Base-by-base conservation (phyloP, 352 stramenopile species). In the Pythium periplocum region DNA sequence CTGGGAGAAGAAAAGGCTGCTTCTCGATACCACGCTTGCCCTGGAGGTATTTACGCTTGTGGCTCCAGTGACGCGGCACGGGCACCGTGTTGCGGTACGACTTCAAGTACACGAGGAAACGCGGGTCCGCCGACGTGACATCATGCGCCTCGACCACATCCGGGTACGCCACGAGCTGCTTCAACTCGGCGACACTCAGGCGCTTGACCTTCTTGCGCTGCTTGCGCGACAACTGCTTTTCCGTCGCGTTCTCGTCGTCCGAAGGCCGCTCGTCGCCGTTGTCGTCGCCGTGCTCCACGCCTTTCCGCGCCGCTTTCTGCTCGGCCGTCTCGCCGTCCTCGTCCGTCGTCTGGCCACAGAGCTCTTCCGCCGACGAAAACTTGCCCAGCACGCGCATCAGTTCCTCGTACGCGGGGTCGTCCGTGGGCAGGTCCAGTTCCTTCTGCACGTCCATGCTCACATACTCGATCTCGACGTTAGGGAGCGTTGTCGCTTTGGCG, bases 1-100 rank as follows among this genome's bases (percentile, higher is more conserved):
- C 59, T 5, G 97, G 97, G 39, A 99, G 74, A 57, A 92, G 57
- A 58, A 98, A 98, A 12, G 95, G 83, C 34, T 78, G 65, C 53
- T 99, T 99, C 69, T 99, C 96, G 42, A 98, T 87, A 32, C 96
- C 96, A 36, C 96, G 78, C 60, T 97, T 97, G 37, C 95, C 95
- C 71, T 99, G 96, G 35, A 99, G 69, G 71, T 99, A 99, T 67
- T 99, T 99, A 39, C 96, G 91, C 61, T 98, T 99, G 54, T 98
- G 87, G 65, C 93, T 95, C 96, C 97, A 99, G 68, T 99, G 97
- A 40, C 82, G 75, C 9, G 97, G 96, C 17, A 99, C 96, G 1
- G 94, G 87, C 8, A 99, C 96, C 8, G 96, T 98, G 52, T 98
- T 98, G 34, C 88, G 79, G 55, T 97, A 93, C 41, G 87, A 87